Percentiles rank a stretch among this genome's conserved stretches.
phyloP scores from a whole-genome alignment of 139 green algal genomes.

The Chloropicon primus region DNA sequence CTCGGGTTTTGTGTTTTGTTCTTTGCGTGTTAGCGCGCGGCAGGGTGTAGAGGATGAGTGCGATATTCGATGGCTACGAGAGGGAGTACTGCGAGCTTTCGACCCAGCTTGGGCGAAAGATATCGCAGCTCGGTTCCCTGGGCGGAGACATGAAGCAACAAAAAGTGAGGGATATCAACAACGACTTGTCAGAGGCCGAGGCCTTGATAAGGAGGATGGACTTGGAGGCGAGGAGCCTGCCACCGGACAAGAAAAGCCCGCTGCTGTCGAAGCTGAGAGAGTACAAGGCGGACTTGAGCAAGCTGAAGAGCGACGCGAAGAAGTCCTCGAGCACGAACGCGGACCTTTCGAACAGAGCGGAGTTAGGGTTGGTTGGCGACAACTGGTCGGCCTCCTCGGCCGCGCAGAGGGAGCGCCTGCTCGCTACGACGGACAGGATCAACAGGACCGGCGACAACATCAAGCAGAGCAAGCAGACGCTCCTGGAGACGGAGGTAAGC shows the following conservation, averaged over 20 bases:
- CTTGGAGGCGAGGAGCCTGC: slow-evolving; percentile 77
- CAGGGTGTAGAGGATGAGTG: neutral
- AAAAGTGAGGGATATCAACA: slow-evolving; percentile 56
- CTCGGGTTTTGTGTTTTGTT: too few species aligned
- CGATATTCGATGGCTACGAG: slow-evolving; percentile 34
- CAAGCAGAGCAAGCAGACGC: slow-evolving; percentile 52
- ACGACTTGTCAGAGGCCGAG: slow-evolving; percentile 61
- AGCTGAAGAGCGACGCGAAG: slow-evolving; percentile 36
- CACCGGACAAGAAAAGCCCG: slow-evolving; percentile 34
- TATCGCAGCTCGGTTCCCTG: neutral
- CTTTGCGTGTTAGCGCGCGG: too few species aligned
- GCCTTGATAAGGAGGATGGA: slow-evolving; percentile 87
- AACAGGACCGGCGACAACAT: slow-evolving; percentile 59
- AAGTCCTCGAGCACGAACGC: slow-evolving; percentile 14
- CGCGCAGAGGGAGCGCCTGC: slow-evolving; percentile 66
- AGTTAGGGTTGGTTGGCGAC: slow-evolving; percentile 56
- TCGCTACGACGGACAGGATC: slow-evolving; percentile 56
- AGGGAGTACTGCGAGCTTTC: slow-evolving; percentile 67
- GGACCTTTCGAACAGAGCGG: slow-evolving; percentile 40
- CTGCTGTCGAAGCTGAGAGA: slow-evolving; percentile 70
- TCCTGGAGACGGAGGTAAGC: neutral
- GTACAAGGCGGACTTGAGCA: slow-evolving; percentile 70
- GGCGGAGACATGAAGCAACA: slow-evolving; percentile 40
- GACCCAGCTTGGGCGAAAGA: slow-evolving; percentile 48
- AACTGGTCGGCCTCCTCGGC: slow-evolving; percentile 58